phyloP scores from a whole-genome alignment of 345 rosid genomes.

The Clarkia xantiana region DNA sequence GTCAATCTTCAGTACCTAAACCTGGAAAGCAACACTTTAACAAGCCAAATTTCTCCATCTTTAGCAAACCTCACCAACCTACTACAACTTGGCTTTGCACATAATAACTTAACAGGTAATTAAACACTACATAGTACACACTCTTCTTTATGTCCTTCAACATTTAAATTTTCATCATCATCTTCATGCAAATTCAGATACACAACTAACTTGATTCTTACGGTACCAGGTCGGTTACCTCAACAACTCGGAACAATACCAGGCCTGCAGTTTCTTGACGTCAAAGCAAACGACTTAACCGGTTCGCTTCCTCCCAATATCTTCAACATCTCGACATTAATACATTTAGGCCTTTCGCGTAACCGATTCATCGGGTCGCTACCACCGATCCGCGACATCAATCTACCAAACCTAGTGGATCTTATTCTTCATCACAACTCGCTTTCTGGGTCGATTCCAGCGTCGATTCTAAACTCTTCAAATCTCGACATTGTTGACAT shows the following conservation, averaged over 20 bases:
- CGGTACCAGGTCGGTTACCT: not conserved
- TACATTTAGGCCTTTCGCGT: not conserved
- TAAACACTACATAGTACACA: no score
- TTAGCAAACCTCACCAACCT: not conserved
- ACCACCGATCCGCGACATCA: not conserved
- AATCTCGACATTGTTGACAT: not conserved
- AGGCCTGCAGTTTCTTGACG: not conserved
- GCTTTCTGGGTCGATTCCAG: slow-evolving; percentile 1
- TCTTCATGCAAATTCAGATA: no score
- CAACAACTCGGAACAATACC: not conserved
- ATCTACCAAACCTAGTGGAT: not conserved
- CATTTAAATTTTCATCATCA: no score
- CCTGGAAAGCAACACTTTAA: not conserved
- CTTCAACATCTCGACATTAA: not conserved
- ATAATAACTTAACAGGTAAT: not conserved
- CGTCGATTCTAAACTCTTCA: not conserved
- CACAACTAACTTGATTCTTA: no score
- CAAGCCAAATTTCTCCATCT: not conserved
- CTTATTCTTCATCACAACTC: not conserved
- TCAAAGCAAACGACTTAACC: not conserved
- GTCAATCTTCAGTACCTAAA: not conserved
- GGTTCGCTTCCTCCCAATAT: slow-evolving; percentile 1
- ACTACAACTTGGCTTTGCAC: not conserved
- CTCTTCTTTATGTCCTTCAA: no score
- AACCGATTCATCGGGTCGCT: not conserved